phyloP scores from a whole-genome alignment of 169 alveolate genomes.

The Babesia ovata region DNA sequence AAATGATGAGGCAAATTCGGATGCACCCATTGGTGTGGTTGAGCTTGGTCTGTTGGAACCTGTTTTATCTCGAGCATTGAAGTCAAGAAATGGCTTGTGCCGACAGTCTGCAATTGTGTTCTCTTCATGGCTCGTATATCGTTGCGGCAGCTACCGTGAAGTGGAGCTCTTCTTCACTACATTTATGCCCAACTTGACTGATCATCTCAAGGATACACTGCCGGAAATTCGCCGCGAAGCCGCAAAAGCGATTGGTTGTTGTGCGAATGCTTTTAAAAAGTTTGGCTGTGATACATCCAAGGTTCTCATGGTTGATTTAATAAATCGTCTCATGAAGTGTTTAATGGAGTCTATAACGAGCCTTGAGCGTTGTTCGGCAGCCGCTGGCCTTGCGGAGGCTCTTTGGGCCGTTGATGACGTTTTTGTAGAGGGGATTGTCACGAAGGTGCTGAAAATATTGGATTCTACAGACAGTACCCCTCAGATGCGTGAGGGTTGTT shows the following conservation, averaged over 20 bases:
- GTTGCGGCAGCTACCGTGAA: constrained; percentile 29
- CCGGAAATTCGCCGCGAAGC: constrained; percentile 52
- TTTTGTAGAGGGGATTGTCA: constrained; percentile 18
- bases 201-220: constrained; percentile 37
- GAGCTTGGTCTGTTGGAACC: constrained; percentile 59
- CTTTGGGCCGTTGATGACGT: constrained; percentile 43
- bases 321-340: constrained; percentile 31
- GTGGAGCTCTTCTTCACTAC: constrained; percentile 39
- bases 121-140: constrained; percentile 34
- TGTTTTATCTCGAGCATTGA: constrained; percentile 31
- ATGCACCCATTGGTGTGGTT: constrained; percentile 10
- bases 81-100: constrained; percentile 32
- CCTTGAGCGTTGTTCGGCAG: constrained; percentile 48
- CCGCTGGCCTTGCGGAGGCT: constrained; percentile 54
- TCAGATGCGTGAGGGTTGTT: constrained; percentile 43
- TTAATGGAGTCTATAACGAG: constrained; percentile 35
- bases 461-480: constrained; percentile 26
- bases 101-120: constrained; percentile 29
- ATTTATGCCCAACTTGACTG: constrained; percentile 28
- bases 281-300: constrained; percentile 33
- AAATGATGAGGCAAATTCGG: background rate
- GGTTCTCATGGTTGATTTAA: constrained; percentile 26
- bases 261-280: constrained; percentile 33
- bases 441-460: constrained; percentile 21
- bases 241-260: constrained; percentile 42